These are phyloP conservation scores for Blastomyces emzantsi DNA, from an alignment of 2,329 filamentous ascomycete genomes.

Conservation along the genomic window DNA sequence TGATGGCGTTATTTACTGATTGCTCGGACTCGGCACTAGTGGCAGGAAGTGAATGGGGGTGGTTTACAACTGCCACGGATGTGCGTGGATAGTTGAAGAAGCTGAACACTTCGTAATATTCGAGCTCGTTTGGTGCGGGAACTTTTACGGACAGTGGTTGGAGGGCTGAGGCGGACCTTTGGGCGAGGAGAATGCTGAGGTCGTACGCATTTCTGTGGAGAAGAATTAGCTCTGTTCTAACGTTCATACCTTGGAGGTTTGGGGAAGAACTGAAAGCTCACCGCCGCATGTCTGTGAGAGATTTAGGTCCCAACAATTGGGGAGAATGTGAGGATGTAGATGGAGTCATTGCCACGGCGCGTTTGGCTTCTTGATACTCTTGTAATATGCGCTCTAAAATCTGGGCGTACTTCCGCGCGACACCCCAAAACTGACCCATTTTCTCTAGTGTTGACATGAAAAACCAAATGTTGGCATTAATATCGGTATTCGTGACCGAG, in stretches of 20 bases:
- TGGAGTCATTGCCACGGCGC: neutral
- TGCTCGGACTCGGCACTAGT: neutral
- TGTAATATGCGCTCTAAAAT: conserved; percentile 34
- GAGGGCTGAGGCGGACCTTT: conserved; percentile 30
- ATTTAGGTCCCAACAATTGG: conserved; percentile 19
- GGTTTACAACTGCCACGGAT: neutral
- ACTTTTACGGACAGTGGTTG: conserved; percentile 35
- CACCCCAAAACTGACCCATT: conserved; percentile 39
- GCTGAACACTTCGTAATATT: conserved; percentile 40
- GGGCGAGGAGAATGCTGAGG: conserved; percentile 31
- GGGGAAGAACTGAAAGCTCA: conserved; percentile 17
- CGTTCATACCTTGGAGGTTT: neutral
- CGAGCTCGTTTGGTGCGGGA: conserved; percentile 35
- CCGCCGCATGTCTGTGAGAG: conserved; percentile 36
- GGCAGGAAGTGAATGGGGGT: neutral
- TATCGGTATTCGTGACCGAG: conserved; percentile 28
- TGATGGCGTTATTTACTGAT: neutral
- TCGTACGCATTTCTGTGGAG: conserved; percentile 27
- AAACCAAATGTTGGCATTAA: conserved; percentile 37
- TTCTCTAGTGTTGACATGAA: conserved; percentile 38
- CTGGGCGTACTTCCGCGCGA: conserved; percentile 37
- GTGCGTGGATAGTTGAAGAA: conserved; percentile 37
- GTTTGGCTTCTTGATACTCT: conserved; percentile 10
- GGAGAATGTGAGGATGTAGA: neutral
- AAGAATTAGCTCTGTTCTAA: conserved; percentile 13